Evolutionary conservation across 225 moss, liverwort and hornwort species (phyloP).

Genomic region (Polytrichum formosum): DNA sequence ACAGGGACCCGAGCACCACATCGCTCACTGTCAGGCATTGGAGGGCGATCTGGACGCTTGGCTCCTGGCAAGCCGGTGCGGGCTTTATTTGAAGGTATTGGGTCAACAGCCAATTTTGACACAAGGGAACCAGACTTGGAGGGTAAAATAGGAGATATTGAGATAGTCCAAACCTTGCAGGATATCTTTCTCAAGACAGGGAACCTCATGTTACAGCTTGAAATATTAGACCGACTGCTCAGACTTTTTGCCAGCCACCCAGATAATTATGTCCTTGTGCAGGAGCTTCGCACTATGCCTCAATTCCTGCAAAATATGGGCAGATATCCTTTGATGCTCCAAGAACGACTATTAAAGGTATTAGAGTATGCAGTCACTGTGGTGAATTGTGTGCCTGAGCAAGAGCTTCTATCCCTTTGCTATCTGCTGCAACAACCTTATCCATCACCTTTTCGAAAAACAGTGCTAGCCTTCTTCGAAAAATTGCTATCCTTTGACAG

Average conservation of each 20-base stretch:
- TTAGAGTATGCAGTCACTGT: conserved; percentile 90
- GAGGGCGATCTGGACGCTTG: conserved; percentile 39
- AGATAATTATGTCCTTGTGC: conserved; percentile 76
- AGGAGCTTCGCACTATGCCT: conserved; percentile 86
- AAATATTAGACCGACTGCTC: conserved; percentile 77
- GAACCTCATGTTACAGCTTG: conserved; percentile 63
- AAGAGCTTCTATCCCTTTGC: conserved; percentile 87
- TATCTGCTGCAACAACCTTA: conserved; percentile 80
- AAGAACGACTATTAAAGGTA: conserved; percentile 86
- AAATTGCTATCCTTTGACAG: conserved; percentile 88
- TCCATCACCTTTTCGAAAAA: conserved; percentile 59
- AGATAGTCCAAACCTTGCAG: conserved; percentile 73
- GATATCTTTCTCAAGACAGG: conserved; percentile 70
- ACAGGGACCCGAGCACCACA: conserved; percentile 33
- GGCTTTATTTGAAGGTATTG: conserved; percentile 59
- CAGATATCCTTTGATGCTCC: conserved; percentile 67
- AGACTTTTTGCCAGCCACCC: conserved; percentile 76
- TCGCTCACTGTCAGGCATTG: conserved; percentile 40
- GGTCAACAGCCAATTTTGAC: conserved; percentile 29
- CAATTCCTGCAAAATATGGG: conserved; percentile 76
- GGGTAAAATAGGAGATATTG: conserved; percentile 71
- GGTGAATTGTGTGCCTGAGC: conserved; percentile 84
- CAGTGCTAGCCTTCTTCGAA: conserved; percentile 75
- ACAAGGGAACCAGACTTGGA: conserved; percentile 44
- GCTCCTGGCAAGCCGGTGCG: conserved; percentile 35